phyloP scores from a whole-genome alignment of 345 rosid genomes.

The Corymbia maculata region DNA sequence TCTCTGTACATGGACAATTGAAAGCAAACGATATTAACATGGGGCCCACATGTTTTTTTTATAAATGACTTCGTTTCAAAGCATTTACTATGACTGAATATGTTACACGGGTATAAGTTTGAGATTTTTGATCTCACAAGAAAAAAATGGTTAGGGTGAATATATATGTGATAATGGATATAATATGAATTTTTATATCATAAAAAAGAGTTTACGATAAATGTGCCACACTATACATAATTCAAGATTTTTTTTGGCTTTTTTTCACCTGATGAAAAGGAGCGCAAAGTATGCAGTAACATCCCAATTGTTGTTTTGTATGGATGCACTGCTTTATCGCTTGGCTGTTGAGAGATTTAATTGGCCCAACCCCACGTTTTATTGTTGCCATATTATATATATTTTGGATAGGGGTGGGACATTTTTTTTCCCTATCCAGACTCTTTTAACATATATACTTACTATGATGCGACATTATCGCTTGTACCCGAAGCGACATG shows the following conservation, averaged over 20 bases:
- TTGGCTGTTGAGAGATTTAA: slow-evolving; percentile 13
- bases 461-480: too few relatives aligned
- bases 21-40: not conserved
- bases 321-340: slow-evolving; percentile 21
- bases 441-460: too few relatives aligned
- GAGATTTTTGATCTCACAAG: not conserved
- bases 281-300: not conserved
- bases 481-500: too few relatives aligned
- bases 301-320: slow-evolving; percentile 10
- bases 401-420: too few relatives aligned
- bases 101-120: too few relatives aligned
- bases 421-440: too few relatives aligned
- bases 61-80: too few relatives aligned
- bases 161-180: too few relatives aligned
- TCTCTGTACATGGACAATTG: not conserved
- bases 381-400: slow-evolving; percentile 28
- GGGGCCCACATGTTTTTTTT: too few relatives aligned
- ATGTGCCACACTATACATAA: not conserved
- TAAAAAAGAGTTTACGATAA: too few relatives aligned
- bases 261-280: not conserved
- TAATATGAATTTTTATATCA: not conserved
- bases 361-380: slow-evolving; percentile 43
- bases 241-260: not conserved
- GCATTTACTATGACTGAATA: too few relatives aligned
- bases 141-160: too few relatives aligned